phyloP scores from a whole-genome alignment of 352 stramenopile genomes.

The Pythium dissotocum region DNA sequence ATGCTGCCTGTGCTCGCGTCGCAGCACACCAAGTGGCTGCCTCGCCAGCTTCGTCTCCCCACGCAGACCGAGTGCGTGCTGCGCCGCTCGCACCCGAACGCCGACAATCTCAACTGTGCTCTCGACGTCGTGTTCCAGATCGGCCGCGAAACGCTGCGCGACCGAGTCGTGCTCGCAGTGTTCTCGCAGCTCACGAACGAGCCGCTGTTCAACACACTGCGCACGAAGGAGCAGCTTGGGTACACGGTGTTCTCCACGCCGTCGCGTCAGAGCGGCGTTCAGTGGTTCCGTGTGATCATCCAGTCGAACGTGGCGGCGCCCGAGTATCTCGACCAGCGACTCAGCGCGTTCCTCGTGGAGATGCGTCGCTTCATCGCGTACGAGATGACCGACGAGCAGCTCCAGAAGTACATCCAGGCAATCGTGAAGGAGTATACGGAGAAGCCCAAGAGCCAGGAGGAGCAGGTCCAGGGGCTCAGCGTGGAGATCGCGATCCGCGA shows the following conservation, averaged over 20 bases:
- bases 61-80: slow-evolving; percentile 34
- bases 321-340: slow-evolving; percentile 60
- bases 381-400: slow-evolving; percentile 30
- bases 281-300: slow-evolving; percentile 74
- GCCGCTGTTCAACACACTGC: slow-evolving; percentile 61
- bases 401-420: slow-evolving; percentile 59
- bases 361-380: slow-evolving; percentile 40
- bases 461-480: slow-evolving; percentile 58
- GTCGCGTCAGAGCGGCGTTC: slow-evolving; percentile 42
- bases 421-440: slow-evolving; percentile 67
- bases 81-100: slow-evolving; percentile 39
- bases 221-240: slow-evolving; percentile 68
- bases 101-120: slow-evolving; percentile 59
- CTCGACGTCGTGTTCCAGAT: slow-evolving; percentile 58
- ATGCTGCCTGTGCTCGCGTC: slow-evolving; percentile 28
- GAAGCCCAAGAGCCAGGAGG: slow-evolving; percentile 68
- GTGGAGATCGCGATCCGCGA: slow-evolving; percentile 66
- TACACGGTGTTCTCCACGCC: slow-evolving; percentile 70
- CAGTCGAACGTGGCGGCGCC: slow-evolving; percentile 75
- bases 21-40: slow-evolving; percentile 31
- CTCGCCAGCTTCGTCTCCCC: slow-evolving; percentile 33
- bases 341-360: slow-evolving; percentile 60
- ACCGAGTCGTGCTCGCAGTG: slow-evolving; percentile 48
- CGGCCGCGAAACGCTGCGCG: slow-evolving; percentile 35
- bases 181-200: slow-evolving; percentile 63